Conservation (phyloP, 106 monocot genomes). For the Dendrobium chrysotoxum region DNA sequence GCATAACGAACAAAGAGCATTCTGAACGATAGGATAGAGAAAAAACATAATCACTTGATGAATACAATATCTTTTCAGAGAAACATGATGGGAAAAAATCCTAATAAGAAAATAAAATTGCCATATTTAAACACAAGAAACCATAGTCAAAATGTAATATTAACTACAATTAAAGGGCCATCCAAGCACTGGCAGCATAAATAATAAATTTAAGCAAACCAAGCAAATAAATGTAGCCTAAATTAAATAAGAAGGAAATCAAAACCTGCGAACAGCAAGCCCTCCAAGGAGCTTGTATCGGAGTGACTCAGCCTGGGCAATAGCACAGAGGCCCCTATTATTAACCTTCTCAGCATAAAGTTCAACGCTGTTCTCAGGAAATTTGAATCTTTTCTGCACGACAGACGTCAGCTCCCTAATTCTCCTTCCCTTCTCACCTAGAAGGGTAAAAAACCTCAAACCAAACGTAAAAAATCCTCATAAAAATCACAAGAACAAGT, state of each 20-base stretch:
- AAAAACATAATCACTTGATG: neutral
- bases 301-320: slow-evolving; percentile 36
- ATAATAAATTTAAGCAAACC: neutral
- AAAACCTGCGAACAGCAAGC: slow-evolving; percentile 29
- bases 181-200: neutral
- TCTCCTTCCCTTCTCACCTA: slow-evolving; percentile 29
- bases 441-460: neutral
- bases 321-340: slow-evolving; percentile 34
- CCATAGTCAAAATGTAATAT: neutral
- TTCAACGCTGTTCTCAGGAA: slow-evolving; percentile 32
- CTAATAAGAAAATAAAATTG: neutral
- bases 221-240: neutral
- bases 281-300: slow-evolving; percentile 42
- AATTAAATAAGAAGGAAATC: neutral
- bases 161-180: neutral
- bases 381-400: slow-evolving; percentile 36
- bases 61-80: neutral
- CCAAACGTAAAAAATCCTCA: neutral
- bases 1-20: no score
- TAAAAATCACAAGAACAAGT: neutral
- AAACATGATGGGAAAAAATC: neutral
- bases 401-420: slow-evolving; percentile 37
- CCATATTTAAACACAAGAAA: neutral
- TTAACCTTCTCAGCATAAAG: slow-evolving; percentile 43
- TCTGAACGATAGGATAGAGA: neutral